Evolutionary conservation across 129 eudicot genomes (phyloP), one percentile per base, ranked within the genome.

Genomic region (Pittosporum tobira): DNA sequence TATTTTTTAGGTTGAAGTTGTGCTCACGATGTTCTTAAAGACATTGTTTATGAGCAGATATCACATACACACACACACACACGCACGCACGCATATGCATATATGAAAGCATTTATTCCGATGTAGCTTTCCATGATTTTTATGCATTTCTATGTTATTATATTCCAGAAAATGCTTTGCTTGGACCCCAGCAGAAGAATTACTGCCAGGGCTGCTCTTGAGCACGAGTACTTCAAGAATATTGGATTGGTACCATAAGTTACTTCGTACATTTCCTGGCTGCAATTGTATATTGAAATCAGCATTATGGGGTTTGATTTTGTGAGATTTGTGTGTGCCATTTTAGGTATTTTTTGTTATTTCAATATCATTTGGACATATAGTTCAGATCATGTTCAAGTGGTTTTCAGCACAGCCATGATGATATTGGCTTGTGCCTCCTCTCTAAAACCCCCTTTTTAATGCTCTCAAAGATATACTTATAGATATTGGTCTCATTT

Each of bases 141-240:
- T 30, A 27, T 1, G 13, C 29, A 11, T 30, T 29, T 43, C 29
- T 26, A 11, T 2, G n/a, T n/a, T 2, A 47, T 36, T 46, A 16
- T 13, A 30, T 65, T 77, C 22, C 88, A 85, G 95, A 89, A 89
- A 89, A 81, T 89, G 97, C 83, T 89, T 48, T 49, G 76, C 77
- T 69, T 89, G 87, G 97, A 89, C 71, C 95, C 97, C 24, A 84
- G 84, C 71, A 79, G 69, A 80, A 85, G 95, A 75, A 75, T 89
- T 61, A 89, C 95, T 18, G 97, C 95, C 23, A 79, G 93, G 75
- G 68, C 61, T 29, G 95, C 95, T 15, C 91, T 88, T 53, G 91
- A 84, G 75, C 97, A 88, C 29, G 94, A 88, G 61, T 88, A 88
- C 81, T 88, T 88, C 73, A 88, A 84, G 81, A 94, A 88, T 65